A percentile compares a stretch with the other conserved stretches of the same genome.
Conservation (phyloP, 306 rosid species). For the Corylus avellana region DNA sequence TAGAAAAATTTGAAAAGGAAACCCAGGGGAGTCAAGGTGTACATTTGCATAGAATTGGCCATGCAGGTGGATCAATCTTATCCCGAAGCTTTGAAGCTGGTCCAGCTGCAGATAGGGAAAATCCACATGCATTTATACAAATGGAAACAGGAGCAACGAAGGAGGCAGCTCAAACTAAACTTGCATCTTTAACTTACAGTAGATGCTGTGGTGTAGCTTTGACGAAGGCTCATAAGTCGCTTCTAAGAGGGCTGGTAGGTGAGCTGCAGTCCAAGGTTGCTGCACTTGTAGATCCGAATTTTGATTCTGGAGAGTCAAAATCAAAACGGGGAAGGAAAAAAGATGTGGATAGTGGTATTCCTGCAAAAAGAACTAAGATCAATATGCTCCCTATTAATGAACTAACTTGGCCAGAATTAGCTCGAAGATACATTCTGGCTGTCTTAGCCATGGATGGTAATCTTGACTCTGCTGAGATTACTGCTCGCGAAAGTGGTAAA, state of each 20-base stretch:
- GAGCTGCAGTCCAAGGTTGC: slow-evolving; percentile 93
- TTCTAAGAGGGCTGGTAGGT: slow-evolving; percentile 75
- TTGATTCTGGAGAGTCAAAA: slow-evolving; percentile 88
- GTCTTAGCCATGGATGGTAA: slow-evolving; percentile 91
- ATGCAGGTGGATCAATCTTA: slow-evolving; percentile 34
- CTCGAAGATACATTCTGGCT: slow-evolving; percentile 82
- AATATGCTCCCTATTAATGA: slow-evolving; percentile 90
- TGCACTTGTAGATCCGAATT: slow-evolving; percentile 88
- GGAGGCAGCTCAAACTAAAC: slow-evolving; percentile 73
- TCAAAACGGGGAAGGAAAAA: slow-evolving; percentile 91
- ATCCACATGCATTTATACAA: slow-evolving; percentile 69
- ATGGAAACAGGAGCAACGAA: slow-evolving; percentile 80
- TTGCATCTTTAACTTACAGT: slow-evolving; percentile 65
- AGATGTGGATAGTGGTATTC: slow-evolving; percentile 66
- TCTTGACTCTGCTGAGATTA: slow-evolving; percentile 84
- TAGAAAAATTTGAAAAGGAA: slow-evolving; percentile 50
- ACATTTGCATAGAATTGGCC: slow-evolving; percentile 37
- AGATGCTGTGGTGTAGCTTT: slow-evolving; percentile 83
- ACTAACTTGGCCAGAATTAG: slow-evolving; percentile 98
- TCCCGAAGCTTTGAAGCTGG: slow-evolving; percentile 44
- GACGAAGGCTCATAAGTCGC: slow-evolving; percentile 83
- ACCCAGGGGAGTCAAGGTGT: slow-evolving; percentile 30
- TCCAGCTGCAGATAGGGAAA: slow-evolving; percentile 40
- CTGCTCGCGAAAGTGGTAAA: slow-evolving; percentile 88
- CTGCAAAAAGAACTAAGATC: slow-evolving; percentile 65